Evolutionary conservation across 208 protist genomes (phyloP), one percentile per base, ranked within the genome.

Genomic region (Leishmania mexicana): DNA sequence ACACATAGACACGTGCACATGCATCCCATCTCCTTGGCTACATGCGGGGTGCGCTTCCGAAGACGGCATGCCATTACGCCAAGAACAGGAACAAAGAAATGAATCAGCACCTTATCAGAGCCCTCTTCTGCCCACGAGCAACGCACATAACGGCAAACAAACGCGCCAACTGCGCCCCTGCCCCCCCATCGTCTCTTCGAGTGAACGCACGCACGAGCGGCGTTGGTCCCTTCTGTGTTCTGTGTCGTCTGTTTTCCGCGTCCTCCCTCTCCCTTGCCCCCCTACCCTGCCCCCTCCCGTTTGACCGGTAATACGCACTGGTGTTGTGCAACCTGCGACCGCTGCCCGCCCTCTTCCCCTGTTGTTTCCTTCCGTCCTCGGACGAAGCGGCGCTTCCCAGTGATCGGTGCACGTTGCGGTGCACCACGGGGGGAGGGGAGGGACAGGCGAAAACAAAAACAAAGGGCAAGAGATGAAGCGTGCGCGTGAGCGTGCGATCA

Each of bases 401-500:
- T 72, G 17, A 24, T 45, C 10, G 38, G 62, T 68, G 62, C 31
- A 5, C 62, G 24, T 40, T n/a, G 28, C 28, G 57, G 49, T 53
- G 11, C 58, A 28, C 70, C 70, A 17, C 47, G 38, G n/a, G 38
- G 31, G 17, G 51, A 21, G 31, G 13, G 15, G 15, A 42, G 10
- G 31, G 10, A 40, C 17, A 5, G 19, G 10, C 24, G 3, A 58
- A 51, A 31, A 28, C 4, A 31, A 11, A 13, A 31, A 71, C 13
- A 73, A 49, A 15, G 28, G 8, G 28, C 8, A 28, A 51, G 28
- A 17, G 8, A 5, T 0, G 19, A 49, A 51, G 5, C 3, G 40
- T 24, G 10, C 24, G 24, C 13, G 35, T 38, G 51, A 15, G 13
- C 2, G 73, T 47, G 53, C 31, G 47, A 28, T 92, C 97, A 99